These are phyloP conservation scores for Cryptococcus floricola DNA, from an alignment of 1,284 basidiomycete species.

Conservation along the genomic window DNA sequence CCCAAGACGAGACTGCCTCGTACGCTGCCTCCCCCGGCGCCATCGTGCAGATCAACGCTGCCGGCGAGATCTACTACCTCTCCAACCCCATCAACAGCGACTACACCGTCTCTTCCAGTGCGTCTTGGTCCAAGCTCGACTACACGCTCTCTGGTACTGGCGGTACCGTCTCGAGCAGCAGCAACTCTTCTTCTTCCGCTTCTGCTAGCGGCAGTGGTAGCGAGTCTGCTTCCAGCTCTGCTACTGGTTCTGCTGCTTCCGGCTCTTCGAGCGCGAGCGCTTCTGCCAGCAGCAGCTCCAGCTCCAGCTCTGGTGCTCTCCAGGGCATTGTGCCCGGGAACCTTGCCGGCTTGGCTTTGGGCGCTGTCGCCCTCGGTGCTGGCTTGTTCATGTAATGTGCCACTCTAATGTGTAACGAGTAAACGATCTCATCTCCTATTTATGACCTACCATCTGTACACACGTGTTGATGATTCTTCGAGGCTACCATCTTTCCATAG, in stretches of 20 bases:
- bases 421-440: not conserved
- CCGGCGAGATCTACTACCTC: conserved; percentile 65
- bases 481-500: too few relatives aligned
- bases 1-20: conserved; percentile 62
- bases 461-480: too few relatives aligned
- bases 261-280: conserved; percentile 6
- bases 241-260: conserved; percentile 9
- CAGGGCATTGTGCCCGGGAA: too few relatives aligned
- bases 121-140: conserved; percentile 45
- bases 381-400: too few relatives aligned
- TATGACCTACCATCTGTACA: too few relatives aligned
- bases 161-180: conserved; percentile 13
- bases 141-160: conserved; percentile 32
- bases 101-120: conserved; percentile 41
- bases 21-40: conserved; percentile 69
- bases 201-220: conserved; percentile 18
- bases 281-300: conserved; percentile 6
- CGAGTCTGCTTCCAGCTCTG: conserved; percentile 7
- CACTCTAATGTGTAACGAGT: not conserved
- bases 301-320: conserved; percentile 2
- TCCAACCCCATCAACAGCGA: conserved; percentile 53
- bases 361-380: too few relatives aligned
- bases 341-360: too few relatives aligned
- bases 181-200: conserved; percentile 5
- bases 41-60: conserved; percentile 70